A percentile compares a stretch with the other conserved stretches of the same genome.
phyloP scores from a whole-genome alignment of 345 rosid species.

The Citrus hindsii region DNA sequence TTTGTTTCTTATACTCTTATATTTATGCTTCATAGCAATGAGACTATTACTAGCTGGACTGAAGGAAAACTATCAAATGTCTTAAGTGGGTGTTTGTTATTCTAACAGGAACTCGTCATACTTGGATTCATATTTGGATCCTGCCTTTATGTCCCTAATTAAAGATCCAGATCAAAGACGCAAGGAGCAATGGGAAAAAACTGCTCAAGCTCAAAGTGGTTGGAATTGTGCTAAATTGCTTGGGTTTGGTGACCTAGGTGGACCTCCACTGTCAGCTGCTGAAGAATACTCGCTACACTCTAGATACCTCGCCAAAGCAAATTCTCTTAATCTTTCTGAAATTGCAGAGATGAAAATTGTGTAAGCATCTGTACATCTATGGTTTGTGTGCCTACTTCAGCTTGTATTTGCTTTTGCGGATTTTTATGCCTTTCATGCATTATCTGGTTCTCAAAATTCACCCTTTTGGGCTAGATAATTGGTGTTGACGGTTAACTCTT shows the following conservation, averaged over 20 bases:
- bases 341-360: constrained; percentile 97
- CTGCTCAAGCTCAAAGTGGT: constrained; percentile 77
- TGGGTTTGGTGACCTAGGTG: constrained; percentile 94
- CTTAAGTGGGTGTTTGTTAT: constrained; percentile 12
- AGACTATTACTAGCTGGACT: not conserved
- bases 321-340: constrained; percentile 88
- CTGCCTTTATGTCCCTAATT: constrained; percentile 91
- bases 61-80: not conserved
- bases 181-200: constrained; percentile 94
- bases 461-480: not conserved
- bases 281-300: constrained; percentile 97
- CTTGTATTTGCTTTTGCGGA: not conserved
- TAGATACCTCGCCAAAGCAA: constrained; percentile 93
- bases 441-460: not conserved
- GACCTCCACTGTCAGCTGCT: constrained; percentile 72
- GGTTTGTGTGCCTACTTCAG: constrained; percentile 1
- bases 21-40: not conserved
- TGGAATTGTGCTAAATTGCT: constrained; percentile 79
- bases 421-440: not conserved
- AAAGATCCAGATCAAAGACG: constrained; percentile 98
- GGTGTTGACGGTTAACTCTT: not conserved
- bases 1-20: not conserved
- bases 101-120: constrained; percentile 69
- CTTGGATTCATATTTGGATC: constrained; percentile 90
- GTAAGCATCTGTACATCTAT: constrained; percentile 42